A percentile compares a stretch with the other conserved stretches of the same genome.
These are phyloP conservation scores for Cladosporium sp. DNA, from an alignment of 2,329 filamentous ascomycete species.

Conservation along the genomic window DNA sequence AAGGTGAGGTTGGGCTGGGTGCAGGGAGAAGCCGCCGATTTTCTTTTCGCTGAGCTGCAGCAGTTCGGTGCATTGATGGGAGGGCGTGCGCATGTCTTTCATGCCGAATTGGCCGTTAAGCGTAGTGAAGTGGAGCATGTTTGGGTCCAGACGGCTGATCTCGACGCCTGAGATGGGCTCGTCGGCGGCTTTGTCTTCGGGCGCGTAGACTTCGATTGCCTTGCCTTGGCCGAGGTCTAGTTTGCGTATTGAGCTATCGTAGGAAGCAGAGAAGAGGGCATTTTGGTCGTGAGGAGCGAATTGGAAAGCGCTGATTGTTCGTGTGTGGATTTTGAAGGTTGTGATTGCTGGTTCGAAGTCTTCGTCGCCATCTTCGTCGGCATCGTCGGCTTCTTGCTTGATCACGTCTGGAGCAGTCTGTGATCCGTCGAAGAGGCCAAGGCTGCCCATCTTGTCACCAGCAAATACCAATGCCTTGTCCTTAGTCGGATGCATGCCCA, in stretches of 20 bases:
- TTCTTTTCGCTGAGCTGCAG: conserved; percentile 86
- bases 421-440: conserved; percentile 87
- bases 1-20: conserved; percentile 75
- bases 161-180: conserved; percentile 81
- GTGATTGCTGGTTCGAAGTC: conserved; percentile 72
- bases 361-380: conserved; percentile 64
- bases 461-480: conserved; percentile 88
- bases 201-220: conserved; percentile 77
- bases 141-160: conserved; percentile 65
- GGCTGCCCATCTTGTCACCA: conserved; percentile 85
- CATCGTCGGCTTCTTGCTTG: conserved; percentile 48
- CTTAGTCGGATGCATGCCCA: conserved; percentile 81
- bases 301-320: conserved; percentile 81
- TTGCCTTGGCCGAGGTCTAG: conserved; percentile 77
- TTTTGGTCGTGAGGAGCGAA: conserved; percentile 71
- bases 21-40: conserved; percentile 86
- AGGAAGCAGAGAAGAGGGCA: conserved; percentile 77
- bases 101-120: conserved; percentile 75
- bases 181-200: conserved; percentile 64
- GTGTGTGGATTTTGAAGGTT: conserved; percentile 82
- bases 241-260: conserved; percentile 86
- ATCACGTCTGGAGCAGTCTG: conserved; percentile 52
- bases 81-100: conserved; percentile 66
- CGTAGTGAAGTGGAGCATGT: conserved; percentile 81
- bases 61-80: conserved; percentile 54